phyloP scores from a whole-genome alignment of 352 stramenopile species.

The Blastocystis sp. region DNA sequence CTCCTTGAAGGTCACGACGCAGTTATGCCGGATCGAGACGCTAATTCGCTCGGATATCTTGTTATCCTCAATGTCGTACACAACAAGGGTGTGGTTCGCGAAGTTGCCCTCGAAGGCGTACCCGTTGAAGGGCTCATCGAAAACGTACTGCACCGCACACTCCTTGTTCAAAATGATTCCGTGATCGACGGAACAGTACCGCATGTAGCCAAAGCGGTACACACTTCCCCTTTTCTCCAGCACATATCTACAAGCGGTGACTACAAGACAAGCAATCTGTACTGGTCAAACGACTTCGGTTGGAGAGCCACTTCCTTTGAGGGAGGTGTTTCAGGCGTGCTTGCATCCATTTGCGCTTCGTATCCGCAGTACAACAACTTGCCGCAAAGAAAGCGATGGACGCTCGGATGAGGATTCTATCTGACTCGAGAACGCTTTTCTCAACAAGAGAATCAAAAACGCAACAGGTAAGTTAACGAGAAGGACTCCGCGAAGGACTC shows the following conservation, averaged over 20 bases:
- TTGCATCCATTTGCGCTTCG: not conserved
- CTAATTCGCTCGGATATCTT: not conserved
- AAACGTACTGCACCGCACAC: not conserved
- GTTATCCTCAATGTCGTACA: not conserved
- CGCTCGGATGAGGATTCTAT: too few relatives aligned
- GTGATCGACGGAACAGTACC: not conserved
- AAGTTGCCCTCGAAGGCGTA: not conserved
- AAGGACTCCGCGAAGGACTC: not conserved
- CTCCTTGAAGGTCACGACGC: not conserved
- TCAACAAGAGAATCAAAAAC: too few relatives aligned
- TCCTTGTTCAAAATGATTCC: not conserved
- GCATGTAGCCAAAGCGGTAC: not conserved
- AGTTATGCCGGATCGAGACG: not conserved
- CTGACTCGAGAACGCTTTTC: too few relatives aligned
- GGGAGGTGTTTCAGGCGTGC: not conserved
- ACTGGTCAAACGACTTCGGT: not conserved
- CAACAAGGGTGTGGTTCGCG: not conserved
- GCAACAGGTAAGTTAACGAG: not conserved
- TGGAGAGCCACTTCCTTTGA: not conserved
- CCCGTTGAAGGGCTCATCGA: not conserved
- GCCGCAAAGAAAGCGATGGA: too few relatives aligned
- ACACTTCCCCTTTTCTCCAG: not conserved
- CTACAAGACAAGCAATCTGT: not conserved
- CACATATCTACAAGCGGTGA: not conserved
- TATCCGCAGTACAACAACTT: not conserved